Base-by-base conservation (phyloP, 73 alveolate genomes). In the Tetrahymena borealis region DNA sequence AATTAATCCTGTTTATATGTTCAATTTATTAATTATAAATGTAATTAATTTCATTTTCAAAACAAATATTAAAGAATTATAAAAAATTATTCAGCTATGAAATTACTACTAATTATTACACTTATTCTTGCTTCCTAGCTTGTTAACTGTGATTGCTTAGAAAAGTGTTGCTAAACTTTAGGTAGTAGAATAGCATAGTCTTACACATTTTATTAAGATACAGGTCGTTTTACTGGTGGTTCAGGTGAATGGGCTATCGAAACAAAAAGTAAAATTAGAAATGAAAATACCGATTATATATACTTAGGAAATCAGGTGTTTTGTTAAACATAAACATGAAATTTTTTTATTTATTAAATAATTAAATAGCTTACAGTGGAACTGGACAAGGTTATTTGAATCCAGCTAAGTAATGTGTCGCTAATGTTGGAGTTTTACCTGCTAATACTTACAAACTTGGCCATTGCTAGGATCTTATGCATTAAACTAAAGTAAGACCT, bases 371-470 rank as follows among this genome's bases (percentile, higher is more conserved):
- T 18, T 94, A 94, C 36, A 39, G 94, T n/a, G 96, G 96, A 32
- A 4, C 15, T 18, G 93, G 93, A 13, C 78, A 91, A 33, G 96
- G 96, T 1, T 36, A 33, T 28, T 41, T 38, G 12, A 94, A 94
- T 24, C 96, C 96, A n/a, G 96, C 92, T 31, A 42, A 33, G n/a
- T 94, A 94, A 43, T 94, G 96, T 92, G 95, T 94, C 2, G n/a
- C 77, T 11, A 92, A 92, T 24, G 93, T 92, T n/a, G 96, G 96
- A 13, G 96, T 95, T 32, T 79, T 79, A 36, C 96, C 96, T 32
- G 96, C 96, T 24, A 77, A 91, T 28, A 91, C 39, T 1, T 94
- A 94, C 39, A 91, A 91, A 16, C 94, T 94, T 31, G 96, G 96
- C 9, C 37, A 37, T 32, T 94, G 96, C 95, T 92, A 91, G 32